Evolutionary conservation across 106 monocot species (phyloP), one percentile per base, ranked within the genome.

Genomic region (Amphibolis antarctica): DNA sequence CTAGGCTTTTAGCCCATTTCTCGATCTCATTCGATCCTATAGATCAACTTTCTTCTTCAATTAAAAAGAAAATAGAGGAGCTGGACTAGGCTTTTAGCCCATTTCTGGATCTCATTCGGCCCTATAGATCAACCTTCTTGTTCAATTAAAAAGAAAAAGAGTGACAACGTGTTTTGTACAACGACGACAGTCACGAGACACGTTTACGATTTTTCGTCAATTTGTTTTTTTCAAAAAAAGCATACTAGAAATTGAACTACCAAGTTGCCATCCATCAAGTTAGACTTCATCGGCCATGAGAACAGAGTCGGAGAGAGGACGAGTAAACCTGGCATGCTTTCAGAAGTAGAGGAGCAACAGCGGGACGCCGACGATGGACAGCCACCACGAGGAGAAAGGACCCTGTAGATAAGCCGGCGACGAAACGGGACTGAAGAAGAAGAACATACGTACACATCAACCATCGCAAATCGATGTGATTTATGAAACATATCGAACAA

Each of bases 281-380:
- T 21, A 1, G 20, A 1, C 23, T 24, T 3, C 53, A 10, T 4
- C 19, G 6, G 9, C 5, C 53, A 10, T 53, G 12, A 5, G n/a
- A 19, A 12, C 50, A 51, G 7, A 20, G 17, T 20, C 7, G n/a
- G 20, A 17, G 20, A 51, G 50, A 5, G 20, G 50, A 17, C 17
- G 4, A 6, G 7, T 17, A 51, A 51, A 51, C 10, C 10, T 1
- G 22, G 4, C 29, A 28, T 19, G 4, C 3, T 27, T 36, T 61
- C 60, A 66, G 17, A 53, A 66, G 66, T 66, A 68, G 55, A 68
- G 44, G 43, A 68, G 20, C 54, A 68, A 21, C 36, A 57, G n/a
- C n/a, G n/a, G n/a, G n/a, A n/a, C 5, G 18, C 52, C 18, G 10
- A 13, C 67, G 7, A 23, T 10, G 25, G 17, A 0, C 28, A 15